phyloP scores from a whole-genome alignment of 176 grass and related monocot species.

The Lolium perenne region DNA sequence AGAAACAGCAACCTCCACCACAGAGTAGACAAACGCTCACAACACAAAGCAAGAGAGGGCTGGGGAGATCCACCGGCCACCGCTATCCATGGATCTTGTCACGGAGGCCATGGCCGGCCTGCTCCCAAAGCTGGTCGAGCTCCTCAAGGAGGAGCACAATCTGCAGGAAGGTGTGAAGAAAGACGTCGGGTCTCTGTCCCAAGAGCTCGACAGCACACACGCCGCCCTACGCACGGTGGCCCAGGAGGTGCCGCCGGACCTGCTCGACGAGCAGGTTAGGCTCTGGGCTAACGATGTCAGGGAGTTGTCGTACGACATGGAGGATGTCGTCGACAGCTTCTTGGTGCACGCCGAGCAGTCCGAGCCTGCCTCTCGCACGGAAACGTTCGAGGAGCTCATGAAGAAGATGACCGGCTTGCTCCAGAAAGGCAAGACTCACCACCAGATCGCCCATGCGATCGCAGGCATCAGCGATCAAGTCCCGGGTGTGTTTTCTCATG shows the following conservation, averaged over 20 bases:
- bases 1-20: background rate
- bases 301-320: slow-evolving; percentile 15
- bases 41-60: background rate
- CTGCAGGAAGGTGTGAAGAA: background rate
- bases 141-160: background rate
- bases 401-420: background rate
- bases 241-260: background rate
- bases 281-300: background rate
- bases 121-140: background rate
- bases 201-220: background rate
- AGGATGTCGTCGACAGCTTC: background rate
- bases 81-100: background rate
- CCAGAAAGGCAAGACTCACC: background rate
- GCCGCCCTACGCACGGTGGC: background rate
- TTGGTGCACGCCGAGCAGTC: background rate
- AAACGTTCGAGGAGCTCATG: background rate
- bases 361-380: background rate
- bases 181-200: background rate
- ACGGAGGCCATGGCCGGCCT: background rate
- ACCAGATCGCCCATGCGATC: background rate
- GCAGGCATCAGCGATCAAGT: background rate
- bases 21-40: background rate
- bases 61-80: too few relatives aligned
- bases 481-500: background rate
- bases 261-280: background rate